These are phyloP conservation scores for Vitis rupestris DNA, from an alignment of 164 flowering plant genomes.

Conservation along the genomic window DNA sequence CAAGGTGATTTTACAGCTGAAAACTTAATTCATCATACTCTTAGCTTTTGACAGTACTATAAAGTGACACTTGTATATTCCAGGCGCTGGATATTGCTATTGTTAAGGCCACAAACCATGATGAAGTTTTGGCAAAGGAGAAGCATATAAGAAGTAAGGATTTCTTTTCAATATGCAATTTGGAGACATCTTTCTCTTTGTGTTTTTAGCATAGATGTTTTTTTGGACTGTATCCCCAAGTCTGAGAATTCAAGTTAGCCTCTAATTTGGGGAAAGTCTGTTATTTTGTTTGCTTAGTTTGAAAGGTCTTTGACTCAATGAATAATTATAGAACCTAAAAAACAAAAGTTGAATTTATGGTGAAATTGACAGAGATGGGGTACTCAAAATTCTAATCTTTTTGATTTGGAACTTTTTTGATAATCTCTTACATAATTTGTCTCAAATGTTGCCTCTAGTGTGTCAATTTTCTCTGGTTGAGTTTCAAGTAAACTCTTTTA, in stretches of 20 bases:
- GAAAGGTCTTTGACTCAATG: too few relatives aligned
- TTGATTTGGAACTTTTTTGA: too few relatives aligned
- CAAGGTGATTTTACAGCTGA: constrained; percentile 33
- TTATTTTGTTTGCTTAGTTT: too few relatives aligned
- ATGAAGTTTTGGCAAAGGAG: constrained; percentile 53
- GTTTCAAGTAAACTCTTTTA: background rate
- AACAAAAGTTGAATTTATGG: too few relatives aligned
- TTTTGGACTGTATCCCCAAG: background rate
- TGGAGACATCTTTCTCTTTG: background rate
- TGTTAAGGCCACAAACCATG: constrained; percentile 67
- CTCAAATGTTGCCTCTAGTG: background rate
- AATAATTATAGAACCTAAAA: too few relatives aligned
- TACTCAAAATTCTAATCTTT: too few relatives aligned
- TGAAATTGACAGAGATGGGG: too few relatives aligned
- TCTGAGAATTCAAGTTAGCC: too few relatives aligned
- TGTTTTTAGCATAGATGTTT: background rate
- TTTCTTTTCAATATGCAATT: background rate
- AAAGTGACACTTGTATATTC: background rate
- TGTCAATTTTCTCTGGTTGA: background rate
- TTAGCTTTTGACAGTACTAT: too few relatives aligned
- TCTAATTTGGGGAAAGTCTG: too few relatives aligned
- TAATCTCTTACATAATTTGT: background rate
- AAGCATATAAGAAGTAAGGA: constrained; percentile 51
- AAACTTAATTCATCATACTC: background rate
- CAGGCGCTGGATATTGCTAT: constrained; percentile 64